Evolutionary conservation across 2,329 filamentous ascomycete genomes (phyloP).

Genomic region (Cylindrodendrum hubeiense): DNA sequence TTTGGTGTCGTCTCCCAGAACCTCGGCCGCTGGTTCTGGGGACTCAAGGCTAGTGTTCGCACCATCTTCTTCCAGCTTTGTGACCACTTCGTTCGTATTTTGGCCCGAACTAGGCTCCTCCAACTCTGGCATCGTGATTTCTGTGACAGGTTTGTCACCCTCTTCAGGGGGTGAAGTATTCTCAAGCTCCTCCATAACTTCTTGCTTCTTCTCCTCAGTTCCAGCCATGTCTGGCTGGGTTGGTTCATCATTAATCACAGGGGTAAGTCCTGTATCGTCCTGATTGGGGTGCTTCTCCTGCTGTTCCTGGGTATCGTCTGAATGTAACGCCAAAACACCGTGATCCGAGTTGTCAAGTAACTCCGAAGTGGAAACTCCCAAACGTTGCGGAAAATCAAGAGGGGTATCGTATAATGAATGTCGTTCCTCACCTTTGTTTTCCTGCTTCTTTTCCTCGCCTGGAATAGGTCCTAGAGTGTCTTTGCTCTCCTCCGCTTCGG

Average conservation of each 20-base stretch:
- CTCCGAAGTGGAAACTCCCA: conserved; percentile 44
- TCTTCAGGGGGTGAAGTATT: conserved; percentile 11
- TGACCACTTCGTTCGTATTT: conserved; percentile 21
- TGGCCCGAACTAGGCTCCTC: conserved; percentile 26
- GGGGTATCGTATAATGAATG: conserved; percentile 54
- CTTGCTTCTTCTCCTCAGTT: conserved; percentile 18
- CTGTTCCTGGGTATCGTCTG: conserved; percentile 42
- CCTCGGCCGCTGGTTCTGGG: conserved; percentile 25
- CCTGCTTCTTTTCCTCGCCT: conserved; percentile 48
- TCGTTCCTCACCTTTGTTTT: conserved; percentile 59
- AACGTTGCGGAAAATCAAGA: conserved; percentile 50
- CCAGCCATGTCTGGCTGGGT: conserved; percentile 28
- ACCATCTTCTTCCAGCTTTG: conserved; percentile 12
- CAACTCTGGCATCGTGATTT: conserved; percentile 39
- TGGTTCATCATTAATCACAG: conserved; percentile 25
- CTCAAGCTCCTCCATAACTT: neutral
- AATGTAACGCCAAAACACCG: conserved; percentile 46
- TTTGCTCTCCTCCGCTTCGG: conserved; percentile 52
- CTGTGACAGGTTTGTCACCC: conserved; percentile 30
- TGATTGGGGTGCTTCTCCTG: conserved; percentile 34
- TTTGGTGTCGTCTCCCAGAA: conserved; percentile 10
- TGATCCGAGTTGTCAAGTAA: conserved; percentile 41
- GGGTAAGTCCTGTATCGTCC: conserved; percentile 41
- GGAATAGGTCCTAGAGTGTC: conserved; percentile 55
- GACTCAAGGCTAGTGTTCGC: neutral